Base-by-base conservation (phyloP, 73 alveolate genomes). In the Tetrahymena borealis region DNA sequence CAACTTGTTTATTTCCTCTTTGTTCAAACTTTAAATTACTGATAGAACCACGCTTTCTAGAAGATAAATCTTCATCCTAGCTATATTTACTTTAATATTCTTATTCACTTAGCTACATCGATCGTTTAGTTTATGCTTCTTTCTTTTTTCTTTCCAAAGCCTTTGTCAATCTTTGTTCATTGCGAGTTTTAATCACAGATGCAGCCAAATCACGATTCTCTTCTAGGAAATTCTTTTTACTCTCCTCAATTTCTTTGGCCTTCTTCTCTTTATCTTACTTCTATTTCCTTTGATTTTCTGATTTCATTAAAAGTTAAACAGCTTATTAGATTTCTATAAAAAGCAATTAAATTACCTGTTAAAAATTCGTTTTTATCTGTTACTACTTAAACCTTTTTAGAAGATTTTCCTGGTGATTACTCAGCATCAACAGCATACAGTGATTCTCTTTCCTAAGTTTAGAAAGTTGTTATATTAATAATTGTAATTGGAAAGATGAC, bases 311-410 rank as follows among this genome's bases (percentile, higher is more conserved):
- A n/a, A n/a, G n/a, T n/a, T n/a, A n/a, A n/a, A n/a, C n/a, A n/a
- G n/a, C n/a, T n/a, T n/a, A n/a, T n/a, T n/a, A n/a, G n/a, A n/a
- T n/a, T 60, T 60, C 31, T 6, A 20, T 20, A 60, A 60, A 20
- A 32, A 0, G 85, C 2, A 60, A 15, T 60, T 60, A 24, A 12
- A 24, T 60, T 60, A 60, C 85, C 85, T 60, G 85, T 60, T 78
- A 93, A 85, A 40, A 93, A 93, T 36, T 93, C 95, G 91, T 93
- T 93, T 28, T 93, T 93, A 78, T 93, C 95, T 32, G 95, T 93
- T 8, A 93, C 95, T 18, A 93, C 91, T 43, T 93, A 39, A 28
- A 93, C 85, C 28, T 60, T 93, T 13, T 40, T 41, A 13, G 90
- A 43, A 39, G 90, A 20, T 39, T 77, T 85, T 12, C 90, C 90